These are phyloP conservation scores for Hypomontagnella monticulosa DNA, from an alignment of 495 filamentous ascomycete genomes.

Conservation along the genomic window DNA sequence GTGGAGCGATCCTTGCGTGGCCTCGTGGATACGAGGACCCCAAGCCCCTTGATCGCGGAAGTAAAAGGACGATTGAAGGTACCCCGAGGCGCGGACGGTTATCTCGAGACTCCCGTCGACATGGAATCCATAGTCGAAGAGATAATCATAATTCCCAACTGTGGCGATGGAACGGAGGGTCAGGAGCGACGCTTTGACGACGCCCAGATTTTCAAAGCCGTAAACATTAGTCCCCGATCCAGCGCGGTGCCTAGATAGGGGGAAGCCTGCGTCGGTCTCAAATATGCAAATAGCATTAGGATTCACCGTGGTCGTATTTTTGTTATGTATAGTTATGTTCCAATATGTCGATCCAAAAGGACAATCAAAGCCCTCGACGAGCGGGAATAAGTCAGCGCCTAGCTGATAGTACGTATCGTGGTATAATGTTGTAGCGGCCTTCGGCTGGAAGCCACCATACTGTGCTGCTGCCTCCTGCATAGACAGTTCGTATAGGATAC, in stretches of 20 bases:
- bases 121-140: conserved; percentile 61
- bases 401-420: conserved; percentile 59
- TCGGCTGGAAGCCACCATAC: conserved; percentile 63
- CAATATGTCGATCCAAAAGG: conserved; percentile 60
- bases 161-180: conserved; percentile 57
- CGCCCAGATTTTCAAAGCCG: conserved; percentile 50
- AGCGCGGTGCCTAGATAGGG: conserved; percentile 57
- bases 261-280: conserved; percentile 59
- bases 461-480: conserved; percentile 65
- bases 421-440: conserved; percentile 53
- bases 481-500: conserved; percentile 65
- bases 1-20: conserved; percentile 59
- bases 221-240: conserved; percentile 45
- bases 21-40: conserved; percentile 60
- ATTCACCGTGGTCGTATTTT: conserved; percentile 48
- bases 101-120: conserved; percentile 66
- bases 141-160: conserved; percentile 65
- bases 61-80: conserved; percentile 64
- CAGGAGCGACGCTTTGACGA: conserved; percentile 58
- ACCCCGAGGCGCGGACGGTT: conserved; percentile 65
- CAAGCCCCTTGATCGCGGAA: conserved; percentile 56
- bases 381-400: conserved; percentile 53
- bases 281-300: conserved; percentile 62
- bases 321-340: conserved; percentile 50
- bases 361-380: conserved; percentile 65